These are phyloP conservation scores for Cyclotella sp. DNA, from an alignment of 108 stramenopile genomes.

Conservation along the genomic window DNA sequence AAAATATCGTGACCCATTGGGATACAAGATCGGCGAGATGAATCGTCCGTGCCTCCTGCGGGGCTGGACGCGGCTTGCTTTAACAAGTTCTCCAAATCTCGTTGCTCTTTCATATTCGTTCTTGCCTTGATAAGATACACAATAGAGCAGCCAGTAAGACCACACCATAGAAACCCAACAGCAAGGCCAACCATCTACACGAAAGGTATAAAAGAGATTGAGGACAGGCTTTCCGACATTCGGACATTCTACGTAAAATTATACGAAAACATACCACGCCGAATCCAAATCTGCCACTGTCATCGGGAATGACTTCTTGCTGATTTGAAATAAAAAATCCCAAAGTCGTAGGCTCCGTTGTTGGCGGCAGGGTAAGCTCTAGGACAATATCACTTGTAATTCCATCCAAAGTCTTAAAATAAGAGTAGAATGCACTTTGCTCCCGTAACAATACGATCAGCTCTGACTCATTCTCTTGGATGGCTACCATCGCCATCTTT, in stretches of 20 bases:
- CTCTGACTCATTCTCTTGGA: constrained; percentile 28
- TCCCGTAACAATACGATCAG: constrained; percentile 20
- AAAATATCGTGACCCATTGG: not conserved
- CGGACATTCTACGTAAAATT: not conserved
- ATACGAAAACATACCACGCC: constrained; percentile 7
- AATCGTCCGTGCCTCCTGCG: constrained; percentile 1
- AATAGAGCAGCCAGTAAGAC: constrained; percentile 25
- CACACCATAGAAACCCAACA: constrained; percentile 25
- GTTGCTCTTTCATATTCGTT: constrained; percentile 22
- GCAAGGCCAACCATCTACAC: constrained; percentile 15
- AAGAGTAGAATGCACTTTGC: constrained; percentile 29
- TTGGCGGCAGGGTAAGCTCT: constrained; percentile 13
- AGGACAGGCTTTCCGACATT: not conserved
- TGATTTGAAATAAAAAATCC: constrained; percentile 4
- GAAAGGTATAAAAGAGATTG: not conserved
- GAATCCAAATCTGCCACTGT: not conserved
- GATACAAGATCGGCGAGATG: not conserved
- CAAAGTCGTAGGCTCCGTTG: constrained; percentile 9
- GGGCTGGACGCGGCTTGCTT: constrained; percentile 15
- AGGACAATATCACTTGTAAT: constrained; percentile 4
- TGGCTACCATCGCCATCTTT: constrained; percentile 26
- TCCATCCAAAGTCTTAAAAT: constrained; percentile 34
- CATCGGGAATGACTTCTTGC: not conserved
- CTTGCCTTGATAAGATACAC: constrained; percentile 16
- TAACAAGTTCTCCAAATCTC: constrained; percentile 29